Evolutionary conservation across 768 basidiomycete species (phyloP).

Genomic region (Suillus brevipes): DNA sequence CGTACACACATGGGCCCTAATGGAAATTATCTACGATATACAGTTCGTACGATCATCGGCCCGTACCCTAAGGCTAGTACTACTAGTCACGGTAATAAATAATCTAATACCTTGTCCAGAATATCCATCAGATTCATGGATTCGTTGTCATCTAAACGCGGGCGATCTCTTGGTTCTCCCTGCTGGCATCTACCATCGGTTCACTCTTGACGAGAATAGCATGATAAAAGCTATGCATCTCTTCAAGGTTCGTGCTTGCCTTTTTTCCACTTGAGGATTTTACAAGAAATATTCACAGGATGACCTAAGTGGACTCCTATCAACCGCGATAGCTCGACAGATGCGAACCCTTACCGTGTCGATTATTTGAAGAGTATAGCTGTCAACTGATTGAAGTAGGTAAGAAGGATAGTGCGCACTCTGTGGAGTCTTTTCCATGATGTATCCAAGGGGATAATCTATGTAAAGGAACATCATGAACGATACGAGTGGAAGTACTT

Average conservation of each 20-base stretch:
- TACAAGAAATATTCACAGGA: constrained; percentile 49
- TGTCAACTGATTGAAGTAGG: constrained; percentile 24
- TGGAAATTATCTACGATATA: too few relatives aligned
- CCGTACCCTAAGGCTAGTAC: too few relatives aligned
- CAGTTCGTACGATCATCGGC: too few relatives aligned
- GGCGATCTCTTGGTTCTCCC: constrained; percentile 89
- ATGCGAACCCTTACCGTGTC: constrained; percentile 60
- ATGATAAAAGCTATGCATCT: constrained; percentile 75
- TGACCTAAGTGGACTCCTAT: constrained; percentile 90
- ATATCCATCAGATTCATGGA: constrained; percentile 70
- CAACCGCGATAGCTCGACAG: constrained; percentile 62
- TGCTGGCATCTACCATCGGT: constrained; percentile 92
- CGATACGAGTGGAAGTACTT: background rate
- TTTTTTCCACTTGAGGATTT: background rate
- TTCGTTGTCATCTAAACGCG: constrained; percentile 70
- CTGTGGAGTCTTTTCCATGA: background rate
- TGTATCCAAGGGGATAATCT: too few relatives aligned
- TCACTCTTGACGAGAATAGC: constrained; percentile 81
- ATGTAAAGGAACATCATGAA: background rate
- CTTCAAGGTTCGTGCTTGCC: constrained; percentile 64
- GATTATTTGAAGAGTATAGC: constrained; percentile 58
- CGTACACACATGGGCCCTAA: too few relatives aligned
- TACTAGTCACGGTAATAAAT: too few relatives aligned
- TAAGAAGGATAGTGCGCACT: background rate
- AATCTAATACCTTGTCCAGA: constrained; percentile 40